phyloP scores from a whole-genome alignment of 2,329 filamentous ascomycete species.

The Epichloe glyceriae region DNA sequence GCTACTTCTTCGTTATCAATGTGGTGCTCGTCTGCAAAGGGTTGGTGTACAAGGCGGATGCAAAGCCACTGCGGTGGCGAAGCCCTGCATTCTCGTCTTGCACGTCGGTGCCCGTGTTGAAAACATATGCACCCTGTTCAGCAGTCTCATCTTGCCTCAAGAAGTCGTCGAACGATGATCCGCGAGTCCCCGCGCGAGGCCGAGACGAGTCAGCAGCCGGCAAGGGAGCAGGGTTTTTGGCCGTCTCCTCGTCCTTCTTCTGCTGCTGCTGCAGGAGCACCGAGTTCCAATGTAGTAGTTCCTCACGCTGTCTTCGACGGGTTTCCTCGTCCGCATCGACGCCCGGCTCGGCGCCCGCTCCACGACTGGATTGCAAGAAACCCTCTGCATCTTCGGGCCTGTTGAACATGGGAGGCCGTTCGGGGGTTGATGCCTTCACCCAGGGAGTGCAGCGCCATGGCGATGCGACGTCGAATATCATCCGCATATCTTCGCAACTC shows the following conservation, averaged over 20 bases:
- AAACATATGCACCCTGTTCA: slow-evolving; percentile 43
- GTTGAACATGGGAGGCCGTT: slow-evolving; percentile 45
- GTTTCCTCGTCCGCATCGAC: slow-evolving; percentile 52
- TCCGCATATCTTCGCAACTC: slow-evolving; percentile 49
- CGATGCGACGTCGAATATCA: slow-evolving; percentile 48
- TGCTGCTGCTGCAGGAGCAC: slow-evolving; percentile 36
- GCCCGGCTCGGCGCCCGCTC: slow-evolving; percentile 27
- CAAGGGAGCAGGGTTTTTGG: background rate
- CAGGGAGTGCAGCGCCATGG: slow-evolving; percentile 44
- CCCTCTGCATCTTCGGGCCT: slow-evolving; percentile 53
- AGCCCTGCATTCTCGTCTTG: slow-evolving; percentile 29
- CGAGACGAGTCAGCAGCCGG: background rate
- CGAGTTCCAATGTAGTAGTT: slow-evolving; percentile 54
- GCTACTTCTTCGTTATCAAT: slow-evolving; percentile 35
- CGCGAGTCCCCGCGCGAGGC: slow-evolving; percentile 9
- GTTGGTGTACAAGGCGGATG: slow-evolving; percentile 35
- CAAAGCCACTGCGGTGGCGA: slow-evolving; percentile 34
- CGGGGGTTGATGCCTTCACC: slow-evolving; percentile 42
- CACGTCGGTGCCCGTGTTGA: slow-evolving; percentile 41
- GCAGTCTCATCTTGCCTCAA: slow-evolving; percentile 35
- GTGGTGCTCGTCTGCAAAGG: slow-evolving; percentile 44
- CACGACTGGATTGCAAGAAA: slow-evolving; percentile 41
- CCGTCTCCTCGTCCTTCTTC: slow-evolving; percentile 25
- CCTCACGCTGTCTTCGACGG: slow-evolving; percentile 47
- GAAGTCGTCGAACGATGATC: slow-evolving; percentile 46